Evolutionary conservation across 2,329 filamentous ascomycete species (phyloP).

Genomic region (Botryotinia calthae): DNA sequence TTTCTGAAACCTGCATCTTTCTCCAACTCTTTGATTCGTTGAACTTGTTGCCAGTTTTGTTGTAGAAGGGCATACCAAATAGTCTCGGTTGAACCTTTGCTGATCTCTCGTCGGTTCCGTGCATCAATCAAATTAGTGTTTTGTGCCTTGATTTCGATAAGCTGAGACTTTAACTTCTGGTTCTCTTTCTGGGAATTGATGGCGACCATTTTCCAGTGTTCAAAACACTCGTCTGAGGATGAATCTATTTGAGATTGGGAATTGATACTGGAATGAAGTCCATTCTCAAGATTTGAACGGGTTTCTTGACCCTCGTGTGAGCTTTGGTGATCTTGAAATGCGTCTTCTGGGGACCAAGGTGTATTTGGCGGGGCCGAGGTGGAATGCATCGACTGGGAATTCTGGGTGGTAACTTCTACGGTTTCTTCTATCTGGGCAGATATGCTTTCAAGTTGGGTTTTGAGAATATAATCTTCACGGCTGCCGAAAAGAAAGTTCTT

Average conservation of each 20-base stretch:
- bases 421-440: not conserved
- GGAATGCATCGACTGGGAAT: not conserved
- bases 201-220: not conserved
- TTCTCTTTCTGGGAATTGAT: not conserved
- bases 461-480: conserved; percentile 1
- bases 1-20: not conserved
- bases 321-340: not conserved
- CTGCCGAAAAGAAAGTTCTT: not conserved
- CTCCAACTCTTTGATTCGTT: not conserved
- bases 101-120: not conserved
- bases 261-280: not conserved
- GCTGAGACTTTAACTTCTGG: not conserved
- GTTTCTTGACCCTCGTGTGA: not conserved
- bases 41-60: not conserved
- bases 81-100: not conserved
- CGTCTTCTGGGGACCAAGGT: not conserved
- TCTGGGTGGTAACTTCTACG: not conserved
- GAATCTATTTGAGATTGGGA: not conserved
- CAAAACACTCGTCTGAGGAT: not conserved
- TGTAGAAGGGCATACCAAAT: not conserved
- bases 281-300: not conserved
- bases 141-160: not conserved
- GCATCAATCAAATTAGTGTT: conserved; percentile 12
- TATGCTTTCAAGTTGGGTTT: not conserved
- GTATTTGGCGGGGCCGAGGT: not conserved